Conservation (phyloP, 2,329 filamentous ascomycete genomes). For the Paracoccidioides brasiliensis region DNA sequence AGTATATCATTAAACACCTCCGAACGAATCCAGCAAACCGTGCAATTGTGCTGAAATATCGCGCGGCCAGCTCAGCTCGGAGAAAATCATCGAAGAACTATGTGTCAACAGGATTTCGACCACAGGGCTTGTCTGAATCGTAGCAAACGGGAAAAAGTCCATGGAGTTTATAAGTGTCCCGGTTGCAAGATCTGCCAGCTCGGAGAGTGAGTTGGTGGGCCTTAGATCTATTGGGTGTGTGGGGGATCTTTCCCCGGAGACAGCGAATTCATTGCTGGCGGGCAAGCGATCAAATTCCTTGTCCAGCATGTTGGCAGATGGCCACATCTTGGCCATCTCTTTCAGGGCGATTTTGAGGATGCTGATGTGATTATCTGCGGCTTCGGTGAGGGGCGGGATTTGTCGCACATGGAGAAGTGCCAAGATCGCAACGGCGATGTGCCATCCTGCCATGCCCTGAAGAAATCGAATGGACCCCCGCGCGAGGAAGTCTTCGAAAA, state of each 20-base stretch:
- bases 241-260: conserved; percentile 6
- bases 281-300: conserved; percentile 21
- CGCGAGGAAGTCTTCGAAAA: conserved; percentile 28
- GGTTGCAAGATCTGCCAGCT: conserved; percentile 4
- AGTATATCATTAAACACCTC: not conserved
- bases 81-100: conserved; percentile 5
- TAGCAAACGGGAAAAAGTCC: conserved; percentile 25
- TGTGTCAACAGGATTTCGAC: conserved; percentile 16
- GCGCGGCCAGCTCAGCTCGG: conserved; percentile 1
- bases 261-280: conserved; percentile 4
- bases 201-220: conserved; percentile 6
- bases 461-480: conserved; percentile 30
- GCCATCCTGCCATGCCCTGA: conserved; percentile 34
- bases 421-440: conserved; percentile 31
- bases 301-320: conserved; percentile 24
- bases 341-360: conserved; percentile 21
- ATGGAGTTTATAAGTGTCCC: conserved; percentile 21
- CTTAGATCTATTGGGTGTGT: conserved; percentile 10
- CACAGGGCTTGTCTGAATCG: conserved; percentile 18
- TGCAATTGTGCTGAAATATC: conserved; percentile 1
- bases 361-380: conserved; percentile 23
- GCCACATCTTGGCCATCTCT: conserved; percentile 26
- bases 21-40: conserved; percentile 1
- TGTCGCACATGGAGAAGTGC: conserved; percentile 29
- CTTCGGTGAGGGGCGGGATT: conserved; percentile 19